Conservation (phyloP, 192 early-diverging fungal species). For the Coemansia sp. region DNA sequence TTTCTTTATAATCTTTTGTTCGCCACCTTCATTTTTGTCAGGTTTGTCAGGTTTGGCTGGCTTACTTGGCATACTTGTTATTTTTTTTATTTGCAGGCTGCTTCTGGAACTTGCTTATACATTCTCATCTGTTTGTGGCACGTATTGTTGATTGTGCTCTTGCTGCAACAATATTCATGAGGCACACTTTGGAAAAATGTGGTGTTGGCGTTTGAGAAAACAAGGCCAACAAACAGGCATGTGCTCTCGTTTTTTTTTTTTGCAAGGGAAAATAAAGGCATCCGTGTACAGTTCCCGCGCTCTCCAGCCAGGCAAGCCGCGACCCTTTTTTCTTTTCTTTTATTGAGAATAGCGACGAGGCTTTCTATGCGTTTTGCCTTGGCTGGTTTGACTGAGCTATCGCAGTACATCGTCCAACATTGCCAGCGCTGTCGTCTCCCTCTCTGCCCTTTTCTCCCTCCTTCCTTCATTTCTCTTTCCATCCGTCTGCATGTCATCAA, state of each 20-base stretch:
- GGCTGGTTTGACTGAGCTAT: not conserved
- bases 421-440: not conserved
- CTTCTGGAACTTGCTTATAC: not conserved
- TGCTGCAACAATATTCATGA: not conserved
- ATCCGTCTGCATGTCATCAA: not conserved
- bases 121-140: not conserved
- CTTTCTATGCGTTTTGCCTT: not conserved
- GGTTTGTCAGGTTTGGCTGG: too few species aligned
- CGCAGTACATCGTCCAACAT: not conserved
- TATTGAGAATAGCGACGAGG: not conserved
- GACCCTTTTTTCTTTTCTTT: not conserved
- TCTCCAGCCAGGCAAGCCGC: not conserved
- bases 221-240: not conserved
- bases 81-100: not conserved
- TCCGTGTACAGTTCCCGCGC: not conserved
- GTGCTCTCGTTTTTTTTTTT: not conserved
- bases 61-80: not conserved
- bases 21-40: not conserved
- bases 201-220: not conserved
- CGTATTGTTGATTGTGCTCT: not conserved
- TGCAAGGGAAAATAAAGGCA: not conserved
- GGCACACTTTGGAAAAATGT: not conserved
- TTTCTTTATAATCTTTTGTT: not conserved
- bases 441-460: constrained; percentile 5
- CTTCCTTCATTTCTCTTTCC: not conserved